These are phyloP conservation scores for Thielaviopsis euricoi DNA, from an alignment of 2,329 filamentous ascomycete genomes.

Conservation along the genomic window DNA sequence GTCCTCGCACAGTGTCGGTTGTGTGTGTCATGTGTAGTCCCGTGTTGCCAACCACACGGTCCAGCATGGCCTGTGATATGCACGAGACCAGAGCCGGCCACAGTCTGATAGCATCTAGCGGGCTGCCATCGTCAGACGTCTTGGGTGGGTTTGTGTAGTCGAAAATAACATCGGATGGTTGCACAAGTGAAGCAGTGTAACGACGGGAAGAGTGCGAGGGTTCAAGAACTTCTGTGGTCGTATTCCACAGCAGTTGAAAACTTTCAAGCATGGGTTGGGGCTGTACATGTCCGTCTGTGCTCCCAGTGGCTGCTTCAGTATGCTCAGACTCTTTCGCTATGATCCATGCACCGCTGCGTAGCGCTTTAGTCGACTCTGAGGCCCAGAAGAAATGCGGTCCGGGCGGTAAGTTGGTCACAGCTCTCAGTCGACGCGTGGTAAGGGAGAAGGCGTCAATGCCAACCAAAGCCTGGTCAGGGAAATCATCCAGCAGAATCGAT, in stretches of 20 bases:
- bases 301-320: conserved; percentile 13
- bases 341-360: conserved; percentile 43
- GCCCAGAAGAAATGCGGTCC: conserved; percentile 46
- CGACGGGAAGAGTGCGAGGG: no score
- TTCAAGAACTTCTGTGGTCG: no score
- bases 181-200: no score
- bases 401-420: conserved; percentile 36
- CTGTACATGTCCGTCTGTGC: no score
- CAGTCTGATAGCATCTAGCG: conserved; percentile 19
- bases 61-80: conserved; percentile 29
- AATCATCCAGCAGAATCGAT: conserved; percentile 16
- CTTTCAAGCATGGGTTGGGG: no score
- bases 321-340: conserved; percentile 20
- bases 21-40: conserved; percentile 37
- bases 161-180: no score
- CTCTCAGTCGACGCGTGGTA: conserved; percentile 30
- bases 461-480: conserved; percentile 34
- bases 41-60: conserved; percentile 28
- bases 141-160: conserved; percentile 16
- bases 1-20: conserved; percentile 32
- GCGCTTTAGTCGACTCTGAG: conserved; percentile 30
- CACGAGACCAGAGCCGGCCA: conserved; percentile 36
- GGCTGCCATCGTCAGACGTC: conserved; percentile 12
- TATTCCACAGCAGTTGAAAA: no score
- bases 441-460: conserved; percentile 37